Percentiles rank a stretch among this genome's conserved stretches.
Conservation (phyloP, 2,329 filamentous ascomycete genomes). For the Teratosphaeria nubilosa region DNA sequence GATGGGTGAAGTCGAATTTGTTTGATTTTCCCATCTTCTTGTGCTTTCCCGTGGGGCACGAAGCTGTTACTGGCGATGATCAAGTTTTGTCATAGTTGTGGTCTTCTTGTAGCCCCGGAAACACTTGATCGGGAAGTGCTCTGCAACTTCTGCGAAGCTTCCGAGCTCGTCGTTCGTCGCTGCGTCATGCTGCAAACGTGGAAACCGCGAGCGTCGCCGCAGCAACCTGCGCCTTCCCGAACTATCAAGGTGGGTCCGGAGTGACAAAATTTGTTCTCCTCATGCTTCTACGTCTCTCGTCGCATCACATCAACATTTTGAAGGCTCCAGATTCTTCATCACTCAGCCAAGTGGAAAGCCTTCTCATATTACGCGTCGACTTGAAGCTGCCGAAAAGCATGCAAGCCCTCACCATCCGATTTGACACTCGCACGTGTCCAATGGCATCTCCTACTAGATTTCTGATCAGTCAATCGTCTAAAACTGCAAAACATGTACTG, state of each 20-base stretch:
- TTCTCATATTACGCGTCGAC: too few relatives aligned
- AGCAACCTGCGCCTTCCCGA: neutral
- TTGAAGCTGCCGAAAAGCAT: too few relatives aligned
- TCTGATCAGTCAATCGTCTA: too few relatives aligned
- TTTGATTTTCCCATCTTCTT: slow-evolving; percentile 25
- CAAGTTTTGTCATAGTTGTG: neutral
- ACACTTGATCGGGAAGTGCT: too few relatives aligned
- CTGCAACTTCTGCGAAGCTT: neutral
- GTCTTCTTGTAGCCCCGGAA: too few relatives aligned
- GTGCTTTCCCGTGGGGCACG: neutral
- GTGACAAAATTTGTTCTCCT: neutral
- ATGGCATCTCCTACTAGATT: too few relatives aligned
- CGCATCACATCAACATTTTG: too few relatives aligned
- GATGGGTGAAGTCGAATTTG: slow-evolving; percentile 32
- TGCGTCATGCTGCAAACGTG: neutral
- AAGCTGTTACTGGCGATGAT: neutral
- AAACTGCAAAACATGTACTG: too few relatives aligned
- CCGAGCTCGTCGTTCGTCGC: neutral
- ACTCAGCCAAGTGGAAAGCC: too few relatives aligned
- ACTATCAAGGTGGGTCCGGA: neutral
- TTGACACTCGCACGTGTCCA: too few relatives aligned
- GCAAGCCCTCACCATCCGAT: too few relatives aligned
- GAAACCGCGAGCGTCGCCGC: neutral
- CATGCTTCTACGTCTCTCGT: neutral
- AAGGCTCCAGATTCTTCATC: too few relatives aligned